Evolutionary conservation across 2,329 filamentous ascomycete species (phyloP), one percentile per base, ranked within the genome.

Genomic region (Paecilomyces sp.): DNA sequence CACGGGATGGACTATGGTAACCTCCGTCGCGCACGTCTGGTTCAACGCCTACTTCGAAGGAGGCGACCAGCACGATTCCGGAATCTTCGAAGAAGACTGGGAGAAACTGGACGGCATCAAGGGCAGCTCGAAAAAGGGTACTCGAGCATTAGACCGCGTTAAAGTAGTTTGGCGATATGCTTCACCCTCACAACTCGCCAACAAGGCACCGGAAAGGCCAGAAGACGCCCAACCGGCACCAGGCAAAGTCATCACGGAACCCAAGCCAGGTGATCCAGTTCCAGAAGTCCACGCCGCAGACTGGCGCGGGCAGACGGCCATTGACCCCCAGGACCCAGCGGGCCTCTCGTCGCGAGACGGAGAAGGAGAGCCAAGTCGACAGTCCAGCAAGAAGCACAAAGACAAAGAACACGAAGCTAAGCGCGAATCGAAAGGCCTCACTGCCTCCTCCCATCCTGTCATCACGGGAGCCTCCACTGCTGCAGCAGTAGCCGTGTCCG

Each of bases 41-140:
- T 96, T 97, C 80, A 99, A 99, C 70, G 81, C 87, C 1, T 97
- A 87, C 75, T 97, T 97, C 68, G 94, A 97, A 76, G 92, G 92
- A 53, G 90, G 89, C 25, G 77, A 80, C 15, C 81, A 90, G 0
- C 82, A 89, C 55, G 82, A 87, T 52, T 89, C 83, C 9, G 93
- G 88, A 9, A 80, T 89, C 6, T 90, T 89, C 70, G 84, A 87
- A 62, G 85, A 86, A 28, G 82, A 85, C n/a, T 91, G 87, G 86
- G 86, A 89, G 18, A 82, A 81, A 22, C 90, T 99, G 85, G 94
- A 99, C 66, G 94, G 94, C 2, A 92, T 99, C 74, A 97, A 97
- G 73, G 94, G 94, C 0, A 92, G 89, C 3, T 86, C 82, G 24
- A 83, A 87, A 33, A 96, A 96, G 72, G 94, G 94, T 0, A 88